A percentile compares a stretch with the other conserved stretches of the same genome.
These are phyloP conservation scores for Plasmodium vivax DNA, from an alignment of 169 alveolate genomes.

Conservation along the genomic window DNA sequence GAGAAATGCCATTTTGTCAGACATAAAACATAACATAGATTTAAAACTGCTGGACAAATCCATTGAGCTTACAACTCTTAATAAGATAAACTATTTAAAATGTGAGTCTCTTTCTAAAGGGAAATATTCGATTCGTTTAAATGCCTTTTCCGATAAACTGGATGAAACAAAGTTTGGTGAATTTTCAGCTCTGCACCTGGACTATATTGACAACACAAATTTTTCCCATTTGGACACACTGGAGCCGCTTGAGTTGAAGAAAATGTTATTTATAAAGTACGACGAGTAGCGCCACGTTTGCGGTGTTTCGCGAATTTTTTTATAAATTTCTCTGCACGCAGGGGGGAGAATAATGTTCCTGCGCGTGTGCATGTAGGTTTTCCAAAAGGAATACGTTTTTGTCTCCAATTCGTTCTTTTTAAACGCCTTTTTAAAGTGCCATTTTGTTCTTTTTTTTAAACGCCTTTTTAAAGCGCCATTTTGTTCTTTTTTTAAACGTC, in stretches of 20 bases:
- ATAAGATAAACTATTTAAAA: constrained; percentile 24
- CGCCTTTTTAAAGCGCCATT: neutral
- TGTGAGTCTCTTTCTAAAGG: constrained; percentile 6
- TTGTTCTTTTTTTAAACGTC: neutral
- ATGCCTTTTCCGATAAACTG: constrained; percentile 67
- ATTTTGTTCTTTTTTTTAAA: neutral
- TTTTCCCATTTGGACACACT: constrained; percentile 48
- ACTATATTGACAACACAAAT: constrained; percentile 60
- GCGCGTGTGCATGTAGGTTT: neutral
- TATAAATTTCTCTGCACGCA: neutral
- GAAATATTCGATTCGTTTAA: constrained; percentile 57
- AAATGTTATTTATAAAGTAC: constrained; percentile 60
- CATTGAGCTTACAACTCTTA: constrained; percentile 28
- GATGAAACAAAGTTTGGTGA: constrained; percentile 62
- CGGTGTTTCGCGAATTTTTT: neutral
- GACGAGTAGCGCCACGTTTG: neutral
- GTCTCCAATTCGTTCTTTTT: neutral
- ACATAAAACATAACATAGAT: constrained; percentile 54
- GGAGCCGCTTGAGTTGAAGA: constrained; percentile 51
- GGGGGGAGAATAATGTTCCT: neutral
- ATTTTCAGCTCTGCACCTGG: constrained; percentile 63
- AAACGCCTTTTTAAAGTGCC: neutral
- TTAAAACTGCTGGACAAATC: constrained; percentile 40
- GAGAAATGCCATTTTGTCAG: constrained; percentile 43
- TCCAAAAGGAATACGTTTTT: neutral